These are phyloP conservation scores for Syzygium grande DNA, from an alignment of 345 rosid species.

Conservation along the genomic window DNA sequence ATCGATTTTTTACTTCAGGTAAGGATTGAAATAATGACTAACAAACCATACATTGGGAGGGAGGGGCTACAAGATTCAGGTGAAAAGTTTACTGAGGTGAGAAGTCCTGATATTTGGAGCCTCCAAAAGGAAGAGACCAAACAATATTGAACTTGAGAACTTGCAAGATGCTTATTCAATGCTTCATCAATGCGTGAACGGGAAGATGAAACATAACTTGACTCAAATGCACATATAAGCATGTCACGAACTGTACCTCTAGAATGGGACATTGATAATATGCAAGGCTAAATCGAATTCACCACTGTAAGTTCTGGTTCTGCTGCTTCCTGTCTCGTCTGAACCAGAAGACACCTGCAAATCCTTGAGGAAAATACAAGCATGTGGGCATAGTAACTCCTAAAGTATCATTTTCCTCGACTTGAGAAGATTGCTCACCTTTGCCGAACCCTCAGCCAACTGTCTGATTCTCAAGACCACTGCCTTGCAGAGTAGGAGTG, in stretches of 20 bases:
- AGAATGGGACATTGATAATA: constrained; percentile 57
- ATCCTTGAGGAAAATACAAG: neutral
- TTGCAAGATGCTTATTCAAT: neutral
- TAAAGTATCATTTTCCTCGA: neutral
- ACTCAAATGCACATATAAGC: neutral
- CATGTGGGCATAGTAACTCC: neutral
- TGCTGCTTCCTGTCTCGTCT: constrained; percentile 68
- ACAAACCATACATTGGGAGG: neutral
- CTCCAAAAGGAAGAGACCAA: neutral
- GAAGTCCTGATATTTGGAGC: neutral
- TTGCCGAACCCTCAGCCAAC: constrained; percentile 52
- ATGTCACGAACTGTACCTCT: constrained; percentile 39
- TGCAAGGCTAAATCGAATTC: constrained; percentile 76
- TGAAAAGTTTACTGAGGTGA: neutral
- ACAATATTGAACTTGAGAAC: neutral
- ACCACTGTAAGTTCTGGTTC: constrained; percentile 68
- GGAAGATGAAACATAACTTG: neutral
- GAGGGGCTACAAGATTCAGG: neutral
- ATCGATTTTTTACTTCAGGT: neutral
- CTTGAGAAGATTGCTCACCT: constrained; percentile 17
- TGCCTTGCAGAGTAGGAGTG: constrained; percentile 62
- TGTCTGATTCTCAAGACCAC: constrained; percentile 37
- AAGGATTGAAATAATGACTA: neutral
- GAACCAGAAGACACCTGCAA: constrained; percentile 48
- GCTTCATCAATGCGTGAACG: neutral